These are phyloP conservation scores for Zizania palustris DNA, from an alignment of 202 grass and related monocot species.

Conservation along the genomic window DNA sequence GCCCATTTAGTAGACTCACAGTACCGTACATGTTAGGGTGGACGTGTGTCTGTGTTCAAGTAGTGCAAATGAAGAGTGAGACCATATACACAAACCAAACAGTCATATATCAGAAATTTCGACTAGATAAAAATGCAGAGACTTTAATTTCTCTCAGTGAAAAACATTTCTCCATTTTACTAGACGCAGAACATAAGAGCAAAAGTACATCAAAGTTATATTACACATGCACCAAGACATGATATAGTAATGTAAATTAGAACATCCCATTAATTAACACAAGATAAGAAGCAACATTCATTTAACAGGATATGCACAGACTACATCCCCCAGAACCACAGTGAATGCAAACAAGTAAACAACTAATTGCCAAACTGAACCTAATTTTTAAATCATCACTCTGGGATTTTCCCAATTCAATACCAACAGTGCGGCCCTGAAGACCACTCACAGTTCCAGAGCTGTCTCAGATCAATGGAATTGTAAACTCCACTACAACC, in stretches of 20 bases:
- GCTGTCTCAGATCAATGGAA: slow-evolving; percentile 12
- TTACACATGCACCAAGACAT: background rate
- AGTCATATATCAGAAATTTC: background rate
- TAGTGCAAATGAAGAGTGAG: slow-evolving; percentile 9
- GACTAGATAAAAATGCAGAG: background rate
- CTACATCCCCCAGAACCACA: background rate
- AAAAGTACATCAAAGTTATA: background rate
- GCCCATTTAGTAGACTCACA: background rate
- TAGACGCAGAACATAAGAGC: background rate
- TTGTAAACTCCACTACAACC: background rate
- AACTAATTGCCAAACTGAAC: slow-evolving; percentile 15
- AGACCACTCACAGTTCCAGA: background rate
- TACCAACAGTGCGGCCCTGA: background rate
- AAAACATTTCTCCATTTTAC: background rate
- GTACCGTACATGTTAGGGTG: background rate
- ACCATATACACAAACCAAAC: background rate
- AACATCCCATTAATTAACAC: background rate
- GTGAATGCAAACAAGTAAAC: background rate
- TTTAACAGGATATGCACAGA: background rate
- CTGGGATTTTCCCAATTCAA: background rate
- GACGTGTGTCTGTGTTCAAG: background rate
- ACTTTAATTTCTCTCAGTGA: background rate
- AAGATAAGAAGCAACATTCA: background rate
- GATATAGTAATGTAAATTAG: slow-evolving; percentile 4
- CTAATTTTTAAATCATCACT: background rate